A percentile compares a stretch with the other conserved stretches of the same genome.
Evolutionary conservation across 2,329 filamentous ascomycete genomes (phyloP).

Genomic region (Ophiostoma ulmi): DNA sequence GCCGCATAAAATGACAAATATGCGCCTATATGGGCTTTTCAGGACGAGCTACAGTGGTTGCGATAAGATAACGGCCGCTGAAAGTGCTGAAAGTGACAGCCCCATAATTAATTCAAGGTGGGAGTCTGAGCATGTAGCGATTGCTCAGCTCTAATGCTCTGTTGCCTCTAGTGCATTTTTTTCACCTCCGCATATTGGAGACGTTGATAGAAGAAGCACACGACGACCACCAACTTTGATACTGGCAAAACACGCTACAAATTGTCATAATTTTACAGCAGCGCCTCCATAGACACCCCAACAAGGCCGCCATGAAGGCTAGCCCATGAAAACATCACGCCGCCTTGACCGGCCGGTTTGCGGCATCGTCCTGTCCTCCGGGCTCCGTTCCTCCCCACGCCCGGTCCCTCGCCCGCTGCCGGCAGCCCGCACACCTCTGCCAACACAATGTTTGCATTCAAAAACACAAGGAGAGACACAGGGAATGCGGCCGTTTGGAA

Average conservation of each 20-base stretch:
- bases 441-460: background rate
- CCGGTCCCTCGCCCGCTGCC: background rate
- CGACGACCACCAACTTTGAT: background rate
- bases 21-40: conserved; percentile 17
- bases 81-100: background rate
- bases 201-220: background rate
- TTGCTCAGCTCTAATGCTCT: conserved; percentile 5
- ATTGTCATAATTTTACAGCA: background rate
- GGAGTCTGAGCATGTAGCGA: background rate
- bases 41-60: background rate
- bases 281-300: background rate
- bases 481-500: background rate
- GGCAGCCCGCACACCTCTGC: background rate
- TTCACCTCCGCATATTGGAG: conserved; percentile 10
- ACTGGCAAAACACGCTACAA: background rate
- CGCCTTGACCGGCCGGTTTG: conserved; percentile 57
- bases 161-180: conserved; percentile 15
- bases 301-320: conserved; percentile 44
- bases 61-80: conserved; percentile 22
- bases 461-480: background rate
- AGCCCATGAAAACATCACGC: conserved; percentile 56
- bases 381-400: conserved; percentile 30
- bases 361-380: conserved; percentile 49
- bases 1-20: conserved; percentile 16
- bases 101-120: background rate